Percentiles rank a stretch among this genome's conserved stretches.
These are phyloP conservation scores for Wolfiporia cocos DNA, from an alignment of 1,284 basidiomycete species.

Conservation along the genomic window DNA sequence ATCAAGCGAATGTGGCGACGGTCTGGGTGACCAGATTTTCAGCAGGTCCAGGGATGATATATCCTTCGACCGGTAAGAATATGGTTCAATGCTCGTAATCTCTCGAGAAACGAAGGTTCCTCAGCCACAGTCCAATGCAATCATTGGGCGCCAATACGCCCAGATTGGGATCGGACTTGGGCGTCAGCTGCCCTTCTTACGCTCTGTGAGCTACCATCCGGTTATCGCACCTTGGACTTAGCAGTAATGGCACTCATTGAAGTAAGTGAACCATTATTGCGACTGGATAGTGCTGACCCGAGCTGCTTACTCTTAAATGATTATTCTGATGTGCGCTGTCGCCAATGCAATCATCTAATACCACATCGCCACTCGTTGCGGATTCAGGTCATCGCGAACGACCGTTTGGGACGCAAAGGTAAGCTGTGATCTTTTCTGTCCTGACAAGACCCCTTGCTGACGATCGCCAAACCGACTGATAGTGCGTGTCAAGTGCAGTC, in stretches of 20 bases:
- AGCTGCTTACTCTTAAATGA: background rate
- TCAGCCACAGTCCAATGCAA: too few species aligned
- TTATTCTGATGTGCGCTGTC: background rate
- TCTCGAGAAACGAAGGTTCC: too few species aligned
- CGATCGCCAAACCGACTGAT: background rate
- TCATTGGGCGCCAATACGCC: too few species aligned
- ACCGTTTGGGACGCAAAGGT: slow-evolving; percentile 96
- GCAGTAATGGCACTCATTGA: slow-evolving; percentile 10
- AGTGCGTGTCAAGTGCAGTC: slow-evolving; percentile 92
- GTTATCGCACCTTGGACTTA: too few species aligned
- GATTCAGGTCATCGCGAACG: slow-evolving; percentile 91
- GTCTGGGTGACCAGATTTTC: too few species aligned
- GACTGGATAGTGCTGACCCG: background rate
- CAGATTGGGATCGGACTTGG: too few species aligned
- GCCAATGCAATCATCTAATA: background rate
- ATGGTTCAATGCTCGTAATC: too few species aligned
- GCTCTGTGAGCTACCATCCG: too few species aligned
- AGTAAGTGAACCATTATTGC: slow-evolving; percentile 1
- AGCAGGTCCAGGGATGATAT: too few species aligned
- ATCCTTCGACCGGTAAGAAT: too few species aligned
- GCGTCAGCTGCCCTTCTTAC: too few species aligned
- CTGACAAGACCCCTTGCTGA: background rate
- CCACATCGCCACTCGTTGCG: background rate
- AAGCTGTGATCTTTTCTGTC: slow-evolving; percentile 5
- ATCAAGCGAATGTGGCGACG: too few species aligned